These are phyloP conservation scores for Gypsophila paniculata DNA, from an alignment of 179 eudicot species.

Conservation along the genomic window DNA sequence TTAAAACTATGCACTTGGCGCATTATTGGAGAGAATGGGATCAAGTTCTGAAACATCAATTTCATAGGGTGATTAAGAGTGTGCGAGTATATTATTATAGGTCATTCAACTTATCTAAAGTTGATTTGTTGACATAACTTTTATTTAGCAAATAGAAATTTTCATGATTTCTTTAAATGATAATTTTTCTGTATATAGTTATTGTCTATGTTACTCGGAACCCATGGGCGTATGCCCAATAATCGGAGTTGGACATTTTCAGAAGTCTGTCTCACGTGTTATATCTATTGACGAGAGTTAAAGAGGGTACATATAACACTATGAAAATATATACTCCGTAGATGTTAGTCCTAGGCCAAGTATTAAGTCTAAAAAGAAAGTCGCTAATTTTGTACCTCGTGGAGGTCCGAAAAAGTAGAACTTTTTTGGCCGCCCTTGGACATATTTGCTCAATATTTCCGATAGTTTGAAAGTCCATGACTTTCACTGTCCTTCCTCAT, in stretches of 20 bases:
- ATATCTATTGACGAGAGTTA: too few relatives aligned
- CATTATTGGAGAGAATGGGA: slow-evolving; percentile 24
- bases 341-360: too few relatives aligned
- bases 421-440: too few relatives aligned
- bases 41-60: slow-evolving; percentile 21
- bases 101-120: slow-evolving; percentile 28
- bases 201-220: neutral
- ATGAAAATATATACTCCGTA: too few relatives aligned
- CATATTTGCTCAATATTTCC: too few relatives aligned
- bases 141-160: slow-evolving; percentile 18
- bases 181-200: neutral
- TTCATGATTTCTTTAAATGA: neutral
- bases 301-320: too few relatives aligned
- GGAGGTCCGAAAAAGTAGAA: too few relatives aligned
- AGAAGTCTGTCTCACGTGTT: too few relatives aligned
- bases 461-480: too few relatives aligned
- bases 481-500: too few relatives aligned
- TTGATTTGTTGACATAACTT: slow-evolving; percentile 23
- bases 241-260: neutral
- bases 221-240: neutral
- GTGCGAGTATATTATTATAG: slow-evolving; percentile 23
- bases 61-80: slow-evolving; percentile 6
- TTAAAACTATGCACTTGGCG: slow-evolving; percentile 16
- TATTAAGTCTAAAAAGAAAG: too few relatives aligned
- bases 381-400: too few relatives aligned